These are phyloP conservation scores for Nakaseomyces glabratus DNA, from an alignment of 1,139 yeast genomes.

Conservation along the genomic window DNA sequence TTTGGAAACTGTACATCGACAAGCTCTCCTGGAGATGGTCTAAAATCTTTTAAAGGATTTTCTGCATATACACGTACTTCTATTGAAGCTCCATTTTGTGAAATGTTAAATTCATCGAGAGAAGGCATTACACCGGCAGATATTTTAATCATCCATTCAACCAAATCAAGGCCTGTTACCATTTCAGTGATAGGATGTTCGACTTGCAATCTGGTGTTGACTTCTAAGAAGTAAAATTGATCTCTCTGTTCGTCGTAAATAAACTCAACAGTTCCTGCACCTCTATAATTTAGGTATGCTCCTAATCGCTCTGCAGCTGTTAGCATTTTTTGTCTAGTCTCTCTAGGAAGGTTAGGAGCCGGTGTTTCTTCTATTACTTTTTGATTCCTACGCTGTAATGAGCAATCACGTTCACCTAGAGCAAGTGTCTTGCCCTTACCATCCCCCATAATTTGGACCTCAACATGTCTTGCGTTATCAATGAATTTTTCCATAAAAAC, in stretches of 20 bases:
- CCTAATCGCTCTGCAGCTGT: constrained; percentile 79
- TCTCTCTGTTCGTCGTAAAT: constrained; percentile 80
- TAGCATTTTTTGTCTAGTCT: constrained; percentile 67
- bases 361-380: constrained; percentile 96
- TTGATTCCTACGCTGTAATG: constrained; percentile 93
- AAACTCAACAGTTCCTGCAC: constrained; percentile 97
- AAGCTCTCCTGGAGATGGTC: constrained; percentile 94
- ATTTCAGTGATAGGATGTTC: constrained; percentile 96
- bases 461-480: constrained; percentile 91
- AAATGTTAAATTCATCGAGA: constrained; percentile 44
- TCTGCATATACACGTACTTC: constrained; percentile 96
- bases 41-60: constrained; percentile 87
- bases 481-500: constrained; percentile 91
- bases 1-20: constrained; percentile 76
- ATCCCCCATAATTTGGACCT: constrained; percentile 93
- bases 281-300: constrained; percentile 71
- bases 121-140: constrained; percentile 88
- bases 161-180: constrained; percentile 89
- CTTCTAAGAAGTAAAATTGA: constrained; percentile 89
- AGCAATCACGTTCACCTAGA: constrained; percentile 94
- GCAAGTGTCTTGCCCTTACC: constrained; percentile 89
- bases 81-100: constrained; percentile 80
- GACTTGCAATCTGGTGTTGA: constrained; percentile 92
- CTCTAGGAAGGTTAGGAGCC: constrained; percentile 82
- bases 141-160: constrained; percentile 90